Percentiles rank a stretch among this genome's conserved stretches.
Conservation (phyloP, 2,329 filamentous ascomycete species). For the Diaporthe amygdali region DNA sequence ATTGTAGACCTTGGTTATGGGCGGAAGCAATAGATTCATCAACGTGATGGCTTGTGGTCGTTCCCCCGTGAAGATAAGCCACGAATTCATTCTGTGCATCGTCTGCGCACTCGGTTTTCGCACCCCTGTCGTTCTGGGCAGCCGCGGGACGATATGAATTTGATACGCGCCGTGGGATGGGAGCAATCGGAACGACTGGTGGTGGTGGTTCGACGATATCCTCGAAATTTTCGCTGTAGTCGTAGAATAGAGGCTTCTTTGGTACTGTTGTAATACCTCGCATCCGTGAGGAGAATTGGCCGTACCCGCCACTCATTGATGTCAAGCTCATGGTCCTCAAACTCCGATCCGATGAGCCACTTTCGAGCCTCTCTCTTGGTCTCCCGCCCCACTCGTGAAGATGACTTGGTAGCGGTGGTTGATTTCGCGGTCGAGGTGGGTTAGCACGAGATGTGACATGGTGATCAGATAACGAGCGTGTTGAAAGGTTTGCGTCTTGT, state of each 20-base stretch:
- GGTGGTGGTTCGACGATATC: constrained; percentile 25
- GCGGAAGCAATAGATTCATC: too few relatives aligned
- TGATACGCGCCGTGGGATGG: constrained; percentile 33
- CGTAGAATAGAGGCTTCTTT: constrained; percentile 52
- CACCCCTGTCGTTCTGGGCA: neutral
- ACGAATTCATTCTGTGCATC: constrained; percentile 9
- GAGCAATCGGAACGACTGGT: constrained; percentile 35
- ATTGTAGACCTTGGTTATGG: neutral
- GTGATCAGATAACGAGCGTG: constrained; percentile 39
- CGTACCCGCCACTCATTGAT: constrained; percentile 56
- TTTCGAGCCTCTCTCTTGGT: constrained; percentile 39
- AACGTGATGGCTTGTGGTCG: neutral
- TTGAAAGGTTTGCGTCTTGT: constrained; percentile 46
- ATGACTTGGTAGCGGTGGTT: constrained; percentile 40
- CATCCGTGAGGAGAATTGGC: constrained; percentile 32
- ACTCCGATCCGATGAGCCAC: constrained; percentile 42
- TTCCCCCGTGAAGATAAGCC: constrained; percentile 9
- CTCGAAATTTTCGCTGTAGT: constrained; percentile 59
- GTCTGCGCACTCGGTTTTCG: neutral
- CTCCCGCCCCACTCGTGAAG: constrained; percentile 38
- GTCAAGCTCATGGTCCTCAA: constrained; percentile 53
- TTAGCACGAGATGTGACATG: constrained; percentile 19
- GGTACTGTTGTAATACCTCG: constrained; percentile 30
- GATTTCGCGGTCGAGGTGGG: constrained; percentile 28
- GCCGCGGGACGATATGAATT: neutral